phyloP scores from a whole-genome alignment of 768 basidiomycete species.

The Collybia sp. region DNA sequence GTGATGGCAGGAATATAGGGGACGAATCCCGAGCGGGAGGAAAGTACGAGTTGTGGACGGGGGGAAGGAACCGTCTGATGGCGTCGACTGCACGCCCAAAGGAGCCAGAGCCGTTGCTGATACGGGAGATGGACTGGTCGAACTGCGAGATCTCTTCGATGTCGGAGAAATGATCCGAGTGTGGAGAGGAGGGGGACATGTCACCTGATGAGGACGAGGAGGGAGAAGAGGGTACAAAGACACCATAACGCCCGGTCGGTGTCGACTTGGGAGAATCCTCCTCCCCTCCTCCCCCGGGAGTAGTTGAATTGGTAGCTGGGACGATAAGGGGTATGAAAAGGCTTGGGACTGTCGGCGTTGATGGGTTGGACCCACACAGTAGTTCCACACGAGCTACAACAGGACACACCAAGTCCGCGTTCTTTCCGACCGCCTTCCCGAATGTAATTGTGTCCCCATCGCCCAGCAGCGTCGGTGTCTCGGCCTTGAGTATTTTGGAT shows the following conservation, averaged over 20 bases:
- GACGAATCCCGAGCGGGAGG: background rate
- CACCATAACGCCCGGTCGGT: constrained; percentile 59
- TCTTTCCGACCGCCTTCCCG: constrained; percentile 69
- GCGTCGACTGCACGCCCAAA: constrained; percentile 24
- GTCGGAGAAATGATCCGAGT: constrained; percentile 17
- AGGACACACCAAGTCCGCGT: constrained; percentile 56
- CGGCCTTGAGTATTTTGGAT: constrained; percentile 46
- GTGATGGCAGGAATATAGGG: background rate
- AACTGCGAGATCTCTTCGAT: constrained; percentile 2
- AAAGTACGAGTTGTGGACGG: constrained; percentile 12
- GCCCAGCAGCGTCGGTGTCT: constrained; percentile 49
- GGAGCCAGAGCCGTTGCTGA: constrained; percentile 2
- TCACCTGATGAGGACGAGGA: constrained; percentile 34
- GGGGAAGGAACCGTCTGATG: constrained; percentile 26
- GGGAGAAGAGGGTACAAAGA: constrained; percentile 41
- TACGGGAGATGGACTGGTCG: constrained; percentile 1
- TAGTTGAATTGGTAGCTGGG: constrained; percentile 13
- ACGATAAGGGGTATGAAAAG: constrained; percentile 24
- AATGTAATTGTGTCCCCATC: constrained; percentile 75
- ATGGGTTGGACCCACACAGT: constrained; percentile 22
- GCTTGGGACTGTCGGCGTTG: background rate
- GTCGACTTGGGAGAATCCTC: constrained; percentile 17
- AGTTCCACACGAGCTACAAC: constrained; percentile 59
- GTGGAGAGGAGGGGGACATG: constrained; percentile 16
- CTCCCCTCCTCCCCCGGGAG: background rate